Base-by-base conservation (phyloP, 805 yeast genomes). In the Saccharomycopsis sp. region DNA sequence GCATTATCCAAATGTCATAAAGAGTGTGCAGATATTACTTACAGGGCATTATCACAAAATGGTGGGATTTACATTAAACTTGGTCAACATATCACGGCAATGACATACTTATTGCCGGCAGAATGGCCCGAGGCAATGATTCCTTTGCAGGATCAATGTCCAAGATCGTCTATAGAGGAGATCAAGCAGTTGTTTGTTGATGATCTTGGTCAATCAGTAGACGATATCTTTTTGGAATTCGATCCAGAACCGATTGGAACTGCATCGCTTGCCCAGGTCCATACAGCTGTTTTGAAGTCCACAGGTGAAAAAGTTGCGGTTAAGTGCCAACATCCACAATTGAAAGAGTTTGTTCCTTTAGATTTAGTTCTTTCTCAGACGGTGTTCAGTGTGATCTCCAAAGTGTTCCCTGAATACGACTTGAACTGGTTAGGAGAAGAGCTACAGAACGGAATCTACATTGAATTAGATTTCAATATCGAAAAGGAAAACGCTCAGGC, bases 101-200 rank as follows among this genome's bases (percentile, higher is more conserved):
- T 94, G 81, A 89, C 97, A 0, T 94, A 94, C 71, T 74, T 94
- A 35, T 74, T 94, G 54, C 99, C 99, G 0, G 75, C 74, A 2
- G 97, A 94, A 72, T 94, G 99, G 99, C 93, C 98, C 0, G 83
- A 83, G 15, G 85, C 98, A 0, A 94, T 94, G 97, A 78, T 86
- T 38, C 96, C 97, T 1, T 74, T 94, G 56, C 98, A 93, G 68
- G 96, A 92, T 66, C 80, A 82, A 67, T 93, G 98, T 69, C 98
- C 99, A 0, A 75, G 78, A 64, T 86, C 96, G 0, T 80, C 91
- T 0, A 64, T 83, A 34, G 88, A 82, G 53, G 90, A 87, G 47
- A 83, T 94, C 20, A 74, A 78, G 49, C 74, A 75, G 15, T 80
- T 94, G 87, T 84, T 94, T 65, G 65, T 68, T 52, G 67, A 70